These are phyloP conservation scores for Epichloe gansuensis DNA, from an alignment of 2,329 filamentous ascomycete genomes.

Conservation along the genomic window DNA sequence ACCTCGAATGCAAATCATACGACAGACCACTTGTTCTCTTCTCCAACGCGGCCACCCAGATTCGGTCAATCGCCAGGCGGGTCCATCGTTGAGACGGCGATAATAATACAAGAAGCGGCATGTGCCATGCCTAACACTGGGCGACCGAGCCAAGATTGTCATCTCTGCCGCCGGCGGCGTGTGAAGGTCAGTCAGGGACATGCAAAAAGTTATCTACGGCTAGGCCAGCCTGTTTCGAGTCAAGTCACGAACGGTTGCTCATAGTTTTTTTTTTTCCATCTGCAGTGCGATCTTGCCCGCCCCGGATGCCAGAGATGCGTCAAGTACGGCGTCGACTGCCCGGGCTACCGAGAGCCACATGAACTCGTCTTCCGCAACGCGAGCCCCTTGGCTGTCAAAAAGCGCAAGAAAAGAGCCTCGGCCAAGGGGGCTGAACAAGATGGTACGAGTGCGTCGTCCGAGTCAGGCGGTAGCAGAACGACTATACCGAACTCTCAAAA, in stretches of 20 bases:
- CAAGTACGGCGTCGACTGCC: slow-evolving; percentile 27
- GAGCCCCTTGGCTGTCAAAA: slow-evolving; percentile 16
- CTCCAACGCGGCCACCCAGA: background rate
- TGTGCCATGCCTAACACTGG: slow-evolving; percentile 27
- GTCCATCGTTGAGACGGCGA: background rate
- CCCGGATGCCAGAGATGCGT: slow-evolving; percentile 26
- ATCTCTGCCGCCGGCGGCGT: slow-evolving; percentile 26
- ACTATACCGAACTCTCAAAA: slow-evolving; percentile 2
- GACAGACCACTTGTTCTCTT: background rate
- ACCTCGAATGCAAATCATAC: background rate
- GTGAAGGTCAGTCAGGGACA: slow-evolving; percentile 23
- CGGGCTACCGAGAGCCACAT: slow-evolving; percentile 26
- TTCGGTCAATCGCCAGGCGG: background rate
- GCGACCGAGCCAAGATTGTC: slow-evolving; percentile 27
- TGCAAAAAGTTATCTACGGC: background rate
- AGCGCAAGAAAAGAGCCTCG: slow-evolving; percentile 17
- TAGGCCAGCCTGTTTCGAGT: too few species aligned
- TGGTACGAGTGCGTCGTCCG: background rate
- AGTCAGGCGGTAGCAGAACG: background rate
- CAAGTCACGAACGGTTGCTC: too few species aligned
- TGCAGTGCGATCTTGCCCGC: slow-evolving; percentile 27
- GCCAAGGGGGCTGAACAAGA: slow-evolving; percentile 1
- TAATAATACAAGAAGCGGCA: background rate
- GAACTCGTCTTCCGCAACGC: slow-evolving; percentile 27
- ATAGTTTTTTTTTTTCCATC: too few species aligned